Base-by-base conservation (phyloP, 495 filamentous ascomycete species). In the Penicillium macrosclerotiorum region DNA sequence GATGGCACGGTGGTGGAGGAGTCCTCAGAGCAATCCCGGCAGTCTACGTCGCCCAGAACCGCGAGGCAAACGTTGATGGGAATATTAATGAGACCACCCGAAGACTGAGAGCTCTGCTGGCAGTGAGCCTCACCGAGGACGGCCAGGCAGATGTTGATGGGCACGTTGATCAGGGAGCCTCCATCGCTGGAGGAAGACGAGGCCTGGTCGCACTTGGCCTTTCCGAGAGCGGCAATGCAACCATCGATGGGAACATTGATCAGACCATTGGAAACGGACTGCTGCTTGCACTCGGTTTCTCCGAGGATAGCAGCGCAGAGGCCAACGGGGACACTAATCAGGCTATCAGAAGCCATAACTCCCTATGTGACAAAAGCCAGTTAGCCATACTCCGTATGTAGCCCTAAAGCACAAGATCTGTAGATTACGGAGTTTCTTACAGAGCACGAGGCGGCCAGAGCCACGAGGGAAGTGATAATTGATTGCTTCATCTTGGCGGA, bases 401-500 rank as follows among this genome's bases (percentile, higher is more conserved):
- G 33, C 18, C n/a, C n/a, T n/a, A n/a, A n/a, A n/a, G n/a, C n/a
- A n/a, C n/a, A n/a, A n/a, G n/a, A n/a, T n/a, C n/a, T n/a, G 25
- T 1, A 29, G 5, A 3, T 3, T 12, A 0, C 4, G 1, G 9
- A 1, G 18, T 13, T 26, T 17, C 52, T 43, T 38, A 59, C 60
- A 27, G 47, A 42, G 31, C 24, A 41, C 32, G 59, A 57, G 14
- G 54, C 57, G 18, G 59, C 62, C 6, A 65, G 51, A 32, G 57
- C 59, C 17, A 54, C 51, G 34, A 57, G 44, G 25, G 62, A 55
- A 25, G 59, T 32, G n/a, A 63, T 42, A 37, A 63, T 36, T 19
- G 62, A 58, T 32, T 57, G 54, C 54, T 65, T 65, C 62, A 65
- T 65, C 34, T 45, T 63, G 59, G 47, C 35, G 30, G 38, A 52